These are phyloP conservation scores for Gossypium ekmanianum DNA, from an alignment of 345 rosid genomes.

Conservation along the genomic window DNA sequence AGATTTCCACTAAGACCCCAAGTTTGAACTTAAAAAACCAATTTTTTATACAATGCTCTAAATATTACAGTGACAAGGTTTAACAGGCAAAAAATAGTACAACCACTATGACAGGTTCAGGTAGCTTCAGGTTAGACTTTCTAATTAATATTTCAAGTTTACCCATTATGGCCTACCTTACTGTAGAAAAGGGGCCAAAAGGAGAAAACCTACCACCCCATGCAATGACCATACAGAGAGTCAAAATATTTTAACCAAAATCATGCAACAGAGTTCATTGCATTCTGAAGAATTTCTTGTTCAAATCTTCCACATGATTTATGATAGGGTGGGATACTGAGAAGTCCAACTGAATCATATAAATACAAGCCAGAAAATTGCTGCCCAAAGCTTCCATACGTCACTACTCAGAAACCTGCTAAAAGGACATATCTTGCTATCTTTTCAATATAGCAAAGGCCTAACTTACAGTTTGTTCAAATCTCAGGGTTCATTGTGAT, in stretches of 20 bases:
- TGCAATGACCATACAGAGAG: background rate
- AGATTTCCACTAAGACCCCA: background rate
- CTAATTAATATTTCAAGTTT: background rate
- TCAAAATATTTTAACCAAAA: background rate
- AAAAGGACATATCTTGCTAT: background rate
- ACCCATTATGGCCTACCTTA: background rate
- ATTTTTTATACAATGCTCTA: background rate
- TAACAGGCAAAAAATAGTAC: background rate
- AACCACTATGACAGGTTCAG: background rate
- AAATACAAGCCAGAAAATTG: background rate
- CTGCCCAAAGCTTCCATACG: background rate
- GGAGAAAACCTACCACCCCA: background rate
- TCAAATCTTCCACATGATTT: background rate
- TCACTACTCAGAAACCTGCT: background rate
- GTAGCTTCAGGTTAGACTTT: background rate
- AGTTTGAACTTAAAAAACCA: background rate
- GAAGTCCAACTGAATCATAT: background rate
- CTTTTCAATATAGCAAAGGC: background rate
- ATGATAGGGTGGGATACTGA: background rate
- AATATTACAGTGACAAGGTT: background rate
- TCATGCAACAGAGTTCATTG: background rate
- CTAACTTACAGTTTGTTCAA: background rate
- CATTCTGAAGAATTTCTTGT: background rate
- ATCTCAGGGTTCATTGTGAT: background rate
- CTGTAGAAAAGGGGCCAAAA: background rate